Evolutionary conservation across 1,284 basidiomycete species (phyloP), one percentile per base, ranked within the genome.

Genomic region (Amylostereum areolatum): DNA sequence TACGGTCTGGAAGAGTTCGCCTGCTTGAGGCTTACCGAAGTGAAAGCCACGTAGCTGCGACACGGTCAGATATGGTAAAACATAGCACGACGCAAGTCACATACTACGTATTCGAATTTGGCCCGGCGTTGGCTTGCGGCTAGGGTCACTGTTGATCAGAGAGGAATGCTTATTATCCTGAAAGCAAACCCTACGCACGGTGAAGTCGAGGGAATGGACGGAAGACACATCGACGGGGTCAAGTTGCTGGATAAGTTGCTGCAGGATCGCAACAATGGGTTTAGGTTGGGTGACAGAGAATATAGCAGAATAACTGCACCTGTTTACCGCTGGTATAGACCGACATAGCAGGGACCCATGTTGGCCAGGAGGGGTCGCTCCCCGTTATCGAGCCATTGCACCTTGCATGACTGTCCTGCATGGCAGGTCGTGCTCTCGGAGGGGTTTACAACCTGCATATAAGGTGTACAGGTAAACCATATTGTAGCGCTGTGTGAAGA

Each of bases 371-470:
- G 61, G 2, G 84, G 84, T 1, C 51, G 46, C n/a, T 54, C 43
- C 11, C 85, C 84, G 50, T 87, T 68, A 45, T 87, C 84, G 1
- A 78, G 48, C 83, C 83, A 87, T 46, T 69, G 51, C 2, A 86
- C 72, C 0, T 61, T 64, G 62, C 80, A 84, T 10, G 71, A 50
- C 54, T 78, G 60, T 9, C 78, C 80, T 29, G 65, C 83, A 40
- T 64, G 64, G 58, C 80, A 85, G 4, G 63, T 64, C 3, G 73
- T 68, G 34, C 65, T 57, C 41, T 59, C 47, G 4, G 60, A 49
- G 12, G 84, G 84, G 45, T 69, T 52, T 33, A 74, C 68, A 40
- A 85, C 71, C 83, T 86, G 42, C 34, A 24, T n/a, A n/a, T n/a
- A 41, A 18, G 31, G 45, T 44, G 48, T 33, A 37, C 52, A 46